Conservation (phyloP, 1,284 basidiomycete species). For the Tylopilus sp. region DNA sequence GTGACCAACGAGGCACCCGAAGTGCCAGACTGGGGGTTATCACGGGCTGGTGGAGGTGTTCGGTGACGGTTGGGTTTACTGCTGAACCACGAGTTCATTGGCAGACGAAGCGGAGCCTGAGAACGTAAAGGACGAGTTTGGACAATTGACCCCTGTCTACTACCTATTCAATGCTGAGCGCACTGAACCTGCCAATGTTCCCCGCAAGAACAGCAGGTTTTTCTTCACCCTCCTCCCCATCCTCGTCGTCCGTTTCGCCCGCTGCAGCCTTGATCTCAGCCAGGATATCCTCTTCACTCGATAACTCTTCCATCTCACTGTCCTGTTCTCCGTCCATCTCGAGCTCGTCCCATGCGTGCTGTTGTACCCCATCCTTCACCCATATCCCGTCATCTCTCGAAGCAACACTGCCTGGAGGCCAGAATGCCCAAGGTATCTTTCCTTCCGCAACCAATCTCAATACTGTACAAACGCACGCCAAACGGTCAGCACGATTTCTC, state of each 20-base stretch:
- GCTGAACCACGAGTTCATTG: constrained; percentile 27
- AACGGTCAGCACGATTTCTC: neutral
- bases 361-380: constrained; percentile 42
- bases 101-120: constrained; percentile 14
- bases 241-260: constrained; percentile 5
- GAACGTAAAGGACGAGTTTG: constrained; percentile 2
- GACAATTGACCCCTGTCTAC: constrained; percentile 16
- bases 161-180: constrained; percentile 24
- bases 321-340: constrained; percentile 31
- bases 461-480: constrained; percentile 43
- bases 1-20: constrained; percentile 21
- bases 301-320: constrained; percentile 16
- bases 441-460: constrained; percentile 79
- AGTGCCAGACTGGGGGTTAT: constrained; percentile 6
- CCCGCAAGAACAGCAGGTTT: neutral
- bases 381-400: constrained; percentile 51
- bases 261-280: neutral
- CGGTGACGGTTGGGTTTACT: constrained; percentile 27
- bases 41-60: neutral
- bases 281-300: constrained; percentile 8
- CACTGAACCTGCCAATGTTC: constrained; percentile 24
- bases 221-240: constrained; percentile 21
- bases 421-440: constrained; percentile 79
- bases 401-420: constrained; percentile 55
- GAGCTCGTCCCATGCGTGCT: constrained; percentile 33